phyloP scores from a whole-genome alignment of 2,329 filamentous ascomycete genomes.

The Coniochaeta prunicola region DNA sequence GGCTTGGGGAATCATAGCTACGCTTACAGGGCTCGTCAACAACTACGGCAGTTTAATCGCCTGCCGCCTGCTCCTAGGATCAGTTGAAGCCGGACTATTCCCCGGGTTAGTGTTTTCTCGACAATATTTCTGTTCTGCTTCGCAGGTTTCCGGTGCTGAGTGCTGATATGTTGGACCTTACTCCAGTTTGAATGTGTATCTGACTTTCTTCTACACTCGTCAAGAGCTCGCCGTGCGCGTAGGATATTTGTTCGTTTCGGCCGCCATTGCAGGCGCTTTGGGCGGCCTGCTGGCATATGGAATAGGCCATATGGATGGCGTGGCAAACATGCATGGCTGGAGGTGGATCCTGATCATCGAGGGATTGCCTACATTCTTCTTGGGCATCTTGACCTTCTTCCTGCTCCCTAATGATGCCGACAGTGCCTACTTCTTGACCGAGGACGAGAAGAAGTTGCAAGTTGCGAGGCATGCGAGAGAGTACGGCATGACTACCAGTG shows the following conservation, averaged over 20 bases:
- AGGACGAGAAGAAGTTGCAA: conserved; percentile 51
- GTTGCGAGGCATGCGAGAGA: conserved; percentile 23
- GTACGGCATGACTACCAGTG: conserved; percentile 40
- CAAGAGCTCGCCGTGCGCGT: conserved; percentile 65
- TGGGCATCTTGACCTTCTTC: conserved; percentile 50
- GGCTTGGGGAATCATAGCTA: conserved; percentile 62
- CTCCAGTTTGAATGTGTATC: conserved; percentile 49
- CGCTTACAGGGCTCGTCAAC: conserved; percentile 59
- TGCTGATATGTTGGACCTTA: not conserved
- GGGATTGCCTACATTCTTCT: conserved; percentile 36
- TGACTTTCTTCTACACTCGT: conserved; percentile 72
- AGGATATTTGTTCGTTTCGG: conserved; percentile 64
- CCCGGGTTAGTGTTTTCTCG: conserved; percentile 40
- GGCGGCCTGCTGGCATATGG: conserved; percentile 68
- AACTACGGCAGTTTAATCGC: conserved; percentile 60
- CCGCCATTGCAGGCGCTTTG: conserved; percentile 63
- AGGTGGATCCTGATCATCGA: conserved; percentile 62
- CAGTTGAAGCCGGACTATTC: conserved; percentile 63
- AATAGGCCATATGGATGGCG: conserved; percentile 66
- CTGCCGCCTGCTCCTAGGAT: conserved; percentile 60
- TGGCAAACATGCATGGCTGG: conserved; percentile 60
- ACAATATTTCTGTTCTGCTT: not conserved
- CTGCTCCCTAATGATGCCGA: conserved; percentile 53
- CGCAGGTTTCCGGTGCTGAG: not conserved
- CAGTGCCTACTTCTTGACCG: conserved; percentile 52